Base-by-base conservation (phyloP, 2,329 filamentous ascomycete species). In the Fusarium coffeatum region DNA sequence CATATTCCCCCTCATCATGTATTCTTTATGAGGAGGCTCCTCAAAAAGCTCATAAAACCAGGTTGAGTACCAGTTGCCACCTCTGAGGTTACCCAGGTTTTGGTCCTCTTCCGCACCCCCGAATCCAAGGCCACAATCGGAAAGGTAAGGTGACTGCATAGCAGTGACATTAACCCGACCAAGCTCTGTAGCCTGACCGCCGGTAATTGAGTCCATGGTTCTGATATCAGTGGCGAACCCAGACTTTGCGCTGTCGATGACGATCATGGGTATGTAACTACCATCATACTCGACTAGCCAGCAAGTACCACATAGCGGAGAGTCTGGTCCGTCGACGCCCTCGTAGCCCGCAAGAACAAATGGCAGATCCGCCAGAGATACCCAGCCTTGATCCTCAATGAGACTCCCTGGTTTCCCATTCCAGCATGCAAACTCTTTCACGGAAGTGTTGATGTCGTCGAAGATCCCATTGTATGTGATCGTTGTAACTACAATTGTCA, bases 221-320 rank as follows among this genome's bases (percentile, higher is more conserved):
- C 0, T 0, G 0, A 37, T 37, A 0, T 1, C 18, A 12, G 34
- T 37, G 0, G 18, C 3, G 4, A 37, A 12, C 0, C 34, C 34
- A 12, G 34, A 37, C 18, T 37, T 37, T n/a, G 34, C 34, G 6
- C 6, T n/a, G 10, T 37, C 34, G 18, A 37, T 0, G 6, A 37
- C 34, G 10, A 37, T 12, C 18, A 37, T 37, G 2, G 5, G 1
- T n/a, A 1, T 37, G 3, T n/a, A 0, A 37, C 3, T 3, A 2
- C 34, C 34, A 0, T n/a, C 34, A 37, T n/a, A 12, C 3, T 12
- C 34, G 0, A 37, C 34, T n/a, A n/a, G 0, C 34, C 34, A 37
- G 34, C 34, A 37, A n/a, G 10, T n/a, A n/a, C 34, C 34, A 4
- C 34, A 37, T 1, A 37, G 3, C 2, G 34, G 34, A n/a, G 34